Evolutionary conservation across 176 grass and related monocot genomes (phyloP), one percentile per base, ranked within the genome.

Genomic region (Avena atlantica): DNA sequence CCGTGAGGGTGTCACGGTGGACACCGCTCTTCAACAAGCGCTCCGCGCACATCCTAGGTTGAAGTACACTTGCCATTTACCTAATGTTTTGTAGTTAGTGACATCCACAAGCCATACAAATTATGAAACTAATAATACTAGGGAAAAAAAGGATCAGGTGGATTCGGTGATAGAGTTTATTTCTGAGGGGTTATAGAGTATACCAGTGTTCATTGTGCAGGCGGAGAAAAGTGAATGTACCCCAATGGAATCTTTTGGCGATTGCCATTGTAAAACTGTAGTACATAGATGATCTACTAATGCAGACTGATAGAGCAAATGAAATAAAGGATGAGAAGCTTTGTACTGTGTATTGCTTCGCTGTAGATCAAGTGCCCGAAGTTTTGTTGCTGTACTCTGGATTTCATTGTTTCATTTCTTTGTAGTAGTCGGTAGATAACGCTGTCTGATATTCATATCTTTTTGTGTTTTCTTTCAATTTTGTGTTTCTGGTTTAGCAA

Each of bases 31-130:
- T 52, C 97, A 90, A 47, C 86, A 89, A 73, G 94, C 97, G 2
- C 90, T 93, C 34, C 85, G 94, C 1, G 67, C 73, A 4, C 81
- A 96, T 88, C 90, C 92, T 5, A 99, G 96, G 83, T 76, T 90
- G 86, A 99, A 94, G 74, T 99, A 91, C 82, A 89, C 72, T 51
- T 99, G 97, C 85, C 97, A 99, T 84, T 83, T 93, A 25, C 89
- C 88, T n/a, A 75, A 84, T 70, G 85, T 69, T 69, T 89, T 83
- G 83, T 92, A 92, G 88, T 76, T 91, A 91, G 58, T 81, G 75
- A 70, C 50, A 57, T 75, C 76, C 80, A 87, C 58, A 89, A 82
- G 19, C 51, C 79, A 83, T 85, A 83, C 69, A 88, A 53, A 83
- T 49, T 81, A 93, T 68, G 62, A 81, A 88, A 27, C 29, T 76